Evolutionary conservation across 2,329 filamentous ascomycete species (phyloP), one percentile per base, ranked within the genome.

Genomic region (Fusarium sp.): DNA sequence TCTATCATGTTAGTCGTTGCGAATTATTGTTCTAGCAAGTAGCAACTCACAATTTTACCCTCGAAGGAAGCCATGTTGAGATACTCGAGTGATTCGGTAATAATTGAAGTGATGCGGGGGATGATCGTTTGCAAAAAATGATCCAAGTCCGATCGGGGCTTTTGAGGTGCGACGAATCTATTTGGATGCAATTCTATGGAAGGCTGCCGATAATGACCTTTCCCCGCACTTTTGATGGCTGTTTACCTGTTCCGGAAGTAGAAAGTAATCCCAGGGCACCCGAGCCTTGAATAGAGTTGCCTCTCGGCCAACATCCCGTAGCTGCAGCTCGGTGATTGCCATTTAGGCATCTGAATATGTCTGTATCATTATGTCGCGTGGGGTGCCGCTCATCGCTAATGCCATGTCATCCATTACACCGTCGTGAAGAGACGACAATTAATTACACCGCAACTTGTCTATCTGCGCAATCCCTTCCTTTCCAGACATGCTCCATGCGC

Each of bases 401-500:
- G 7, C 26, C 24, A 6, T 26, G 52, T 11, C 20, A 15, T 39
- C 3, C 4, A n/a, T 31, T 36, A 31, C 10, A 6, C 14, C 24
- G 13, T 13, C 6, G 9, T n/a, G 3, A 7, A 13, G 14, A 14
- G 15, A 31, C 28, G 6, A 8, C 7, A 44, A 15, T 26, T 4
- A 20, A 46, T 15, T 22, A 38, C 1, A 33, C 7, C 18, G 39
- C 5, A 14, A 20, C 17, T 18, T 18, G 14, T 7, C 4, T 24
- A 15, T 15, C n/a, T 3, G 18, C 13, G 1, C 14, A 14, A 13
- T 58, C 48, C 7, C 63, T 61, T 3, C 20, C 58, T 20, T 24
- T 46, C 68, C 68, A 71, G 3, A 59, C 36, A 9, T 28, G 17
- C 14, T 69, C 49, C 6, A 71, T 26, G 3, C 56, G 40, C 10